These are phyloP conservation scores for Candida saitoana DNA, from an alignment of 805 yeast genomes.

Conservation along the genomic window DNA sequence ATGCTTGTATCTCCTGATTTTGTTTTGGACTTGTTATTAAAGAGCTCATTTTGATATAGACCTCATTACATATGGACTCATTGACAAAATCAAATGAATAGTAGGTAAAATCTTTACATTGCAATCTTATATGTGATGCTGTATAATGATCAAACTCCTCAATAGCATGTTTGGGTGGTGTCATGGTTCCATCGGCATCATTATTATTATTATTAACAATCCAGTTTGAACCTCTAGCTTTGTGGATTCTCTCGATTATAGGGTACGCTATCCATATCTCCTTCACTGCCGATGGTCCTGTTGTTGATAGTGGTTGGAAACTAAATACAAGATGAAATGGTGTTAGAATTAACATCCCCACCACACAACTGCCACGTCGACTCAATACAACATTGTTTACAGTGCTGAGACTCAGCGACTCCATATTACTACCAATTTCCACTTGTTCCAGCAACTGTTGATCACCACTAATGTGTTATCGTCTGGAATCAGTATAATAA, in stretches of 20 bases:
- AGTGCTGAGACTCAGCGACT: constrained; percentile 21
- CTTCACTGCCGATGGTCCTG: constrained; percentile 19
- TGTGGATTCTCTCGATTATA: constrained; percentile 59
- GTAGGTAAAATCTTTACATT: constrained; percentile 82
- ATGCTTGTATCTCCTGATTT: constrained; percentile 37
- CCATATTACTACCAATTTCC: constrained; percentile 18
- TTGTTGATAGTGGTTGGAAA: constrained; percentile 15
- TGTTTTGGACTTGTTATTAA: constrained; percentile 54
- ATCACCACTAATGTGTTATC: neutral
- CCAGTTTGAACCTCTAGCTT: constrained; percentile 52
- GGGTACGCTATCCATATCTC: constrained; percentile 95
- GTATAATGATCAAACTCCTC: constrained; percentile 32
- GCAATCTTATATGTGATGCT: constrained; percentile 58
- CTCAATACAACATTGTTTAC: constrained; percentile 36
- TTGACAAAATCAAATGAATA: constrained; percentile 69
- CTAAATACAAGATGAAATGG: constrained; percentile 38
- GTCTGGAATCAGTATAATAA: neutral
- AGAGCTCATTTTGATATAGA: constrained; percentile 64
- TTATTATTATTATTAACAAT: constrained; percentile 11
- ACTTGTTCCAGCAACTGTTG: neutral
- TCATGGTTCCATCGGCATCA: neutral
- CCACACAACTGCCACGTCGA: constrained; percentile 34
- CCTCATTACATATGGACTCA: constrained; percentile 61
- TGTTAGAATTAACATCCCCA: constrained; percentile 35
- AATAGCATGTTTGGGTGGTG: constrained; percentile 7